Base-by-base conservation (phyloP, 192 early-diverging fungal species). In the Dissophora ornata region DNA sequence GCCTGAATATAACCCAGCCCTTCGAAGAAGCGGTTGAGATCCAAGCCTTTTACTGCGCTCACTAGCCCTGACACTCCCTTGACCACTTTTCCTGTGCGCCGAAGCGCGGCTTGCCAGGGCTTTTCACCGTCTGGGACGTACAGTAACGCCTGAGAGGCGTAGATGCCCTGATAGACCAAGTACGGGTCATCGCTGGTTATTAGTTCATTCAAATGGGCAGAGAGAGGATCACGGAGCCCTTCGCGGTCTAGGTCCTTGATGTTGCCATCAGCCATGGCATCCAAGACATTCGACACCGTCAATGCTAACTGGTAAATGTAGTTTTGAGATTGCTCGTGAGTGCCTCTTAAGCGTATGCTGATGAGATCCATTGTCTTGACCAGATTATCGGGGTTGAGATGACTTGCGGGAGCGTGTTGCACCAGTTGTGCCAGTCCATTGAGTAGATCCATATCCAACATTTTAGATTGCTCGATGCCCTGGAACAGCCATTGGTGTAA, bases 101-200 rank as follows among this genome's bases (percentile, higher is more conserved):
- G 7, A 19, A 62, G 8, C 6, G 48, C 34, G 13, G 60, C 48
- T n/a, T 50, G 60, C 24, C 29, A 48, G 2, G 47, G 32, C 3
- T 21, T 36, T n/a, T 62, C 48, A 4, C 51, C 47, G 34, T 62
- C 48, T 8, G 48, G 60, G 34, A 62, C 60, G 47, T 29, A 62
- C 22, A 38, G 60, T 9, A 62, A 33, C 2, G 48, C 60, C 26
- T 62, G 60, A n/a, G 51, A 62, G 3, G 60, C 60, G 44, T 62
- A 62, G 3, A 47, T 36, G 36, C 22, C 60, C 3, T 62, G 28
- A 19, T 51, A 51, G 22, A 29, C 18, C 25, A 62, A 47, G 34
- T 51, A 38, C 4, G 60, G 60, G 36, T 62, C 60, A 26, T 21
- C 9, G 22, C 36, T 28, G 10, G 33, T 33, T 32, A n/a, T 38